Evolutionary conservation across 495 filamentous ascomycete species (phyloP).

Genomic region (Talaromyces adpressus): DNA sequence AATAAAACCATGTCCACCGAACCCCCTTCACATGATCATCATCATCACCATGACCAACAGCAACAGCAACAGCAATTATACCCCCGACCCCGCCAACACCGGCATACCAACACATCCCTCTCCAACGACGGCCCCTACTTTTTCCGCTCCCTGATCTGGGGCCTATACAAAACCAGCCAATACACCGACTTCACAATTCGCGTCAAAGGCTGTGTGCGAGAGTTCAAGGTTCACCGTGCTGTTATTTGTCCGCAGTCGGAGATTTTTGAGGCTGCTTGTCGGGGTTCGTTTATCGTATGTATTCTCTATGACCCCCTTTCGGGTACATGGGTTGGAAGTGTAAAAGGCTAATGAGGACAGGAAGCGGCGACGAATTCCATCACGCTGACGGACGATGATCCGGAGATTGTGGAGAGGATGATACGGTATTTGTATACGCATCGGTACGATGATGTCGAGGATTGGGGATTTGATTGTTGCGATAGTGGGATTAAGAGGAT

Average conservation of each 20-base stretch:
- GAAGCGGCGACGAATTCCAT: constrained; percentile 6
- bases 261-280: constrained; percentile 11
- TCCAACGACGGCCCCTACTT: constrained; percentile 1
- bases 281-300: constrained; percentile 3
- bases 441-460: constrained; percentile 11
- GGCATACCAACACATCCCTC: too few relatives aligned
- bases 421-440: constrained; percentile 19
- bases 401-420: constrained; percentile 18
- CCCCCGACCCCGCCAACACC: neutral
- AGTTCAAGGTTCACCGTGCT: constrained; percentile 26
- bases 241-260: constrained; percentile 9
- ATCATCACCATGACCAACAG: neutral
- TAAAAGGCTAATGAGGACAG: neutral
- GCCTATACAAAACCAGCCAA: constrained; percentile 6
- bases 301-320: neutral
- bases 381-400: constrained; percentile 13
- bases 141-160: constrained; percentile 7
- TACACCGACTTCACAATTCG: constrained; percentile 27
- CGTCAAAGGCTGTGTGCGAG: constrained; percentile 11
- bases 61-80: neutral
- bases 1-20: neutral
- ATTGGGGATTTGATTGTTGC: neutral
- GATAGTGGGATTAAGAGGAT: neutral
- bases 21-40: neutral
- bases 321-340: neutral